These are phyloP conservation scores for Trametes cinnabarina DNA, from an alignment of 768 basidiomycete species.

Conservation along the genomic window DNA sequence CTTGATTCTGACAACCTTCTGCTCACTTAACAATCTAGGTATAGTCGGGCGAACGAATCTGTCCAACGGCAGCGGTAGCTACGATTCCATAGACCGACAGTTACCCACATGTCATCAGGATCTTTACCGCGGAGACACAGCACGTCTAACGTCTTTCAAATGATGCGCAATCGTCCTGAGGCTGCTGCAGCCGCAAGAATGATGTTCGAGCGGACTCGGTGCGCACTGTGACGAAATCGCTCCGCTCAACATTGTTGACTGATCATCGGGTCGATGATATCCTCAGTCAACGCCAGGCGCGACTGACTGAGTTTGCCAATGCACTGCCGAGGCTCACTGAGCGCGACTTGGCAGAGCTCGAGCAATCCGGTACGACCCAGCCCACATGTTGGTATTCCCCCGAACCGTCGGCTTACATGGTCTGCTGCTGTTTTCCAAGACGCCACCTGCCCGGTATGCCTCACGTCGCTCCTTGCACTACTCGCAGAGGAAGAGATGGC, in stretches of 20 bases:
- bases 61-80: too few relatives aligned
- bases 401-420: neutral
- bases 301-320: constrained; percentile 5
- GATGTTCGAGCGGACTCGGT: constrained; percentile 8
- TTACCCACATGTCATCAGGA: neutral
- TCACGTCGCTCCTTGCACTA: constrained; percentile 63
- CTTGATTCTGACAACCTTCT: too few relatives aligned
- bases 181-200: neutral
- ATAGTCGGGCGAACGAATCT: too few relatives aligned
- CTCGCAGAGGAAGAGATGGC: constrained; percentile 76
- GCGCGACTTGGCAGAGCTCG: constrained; percentile 20
- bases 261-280: neutral
- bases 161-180: constrained; percentile 7
- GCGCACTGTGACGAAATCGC: neutral
- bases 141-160: constrained; percentile 18
- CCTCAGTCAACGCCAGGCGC: constrained; percentile 6
- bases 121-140: constrained; percentile 14
- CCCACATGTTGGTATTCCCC: too few relatives aligned
- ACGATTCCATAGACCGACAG: too few relatives aligned
- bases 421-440: constrained; percentile 41
- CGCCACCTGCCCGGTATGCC: constrained; percentile 72
- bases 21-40: too few relatives aligned
- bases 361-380: constrained; percentile 17
- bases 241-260: neutral
- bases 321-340: constrained; percentile 26